Percentiles rank a stretch among this genome's conserved stretches.
phyloP scores from a whole-genome alignment of 805 yeast species.

The Yarrowia divulgata region DNA sequence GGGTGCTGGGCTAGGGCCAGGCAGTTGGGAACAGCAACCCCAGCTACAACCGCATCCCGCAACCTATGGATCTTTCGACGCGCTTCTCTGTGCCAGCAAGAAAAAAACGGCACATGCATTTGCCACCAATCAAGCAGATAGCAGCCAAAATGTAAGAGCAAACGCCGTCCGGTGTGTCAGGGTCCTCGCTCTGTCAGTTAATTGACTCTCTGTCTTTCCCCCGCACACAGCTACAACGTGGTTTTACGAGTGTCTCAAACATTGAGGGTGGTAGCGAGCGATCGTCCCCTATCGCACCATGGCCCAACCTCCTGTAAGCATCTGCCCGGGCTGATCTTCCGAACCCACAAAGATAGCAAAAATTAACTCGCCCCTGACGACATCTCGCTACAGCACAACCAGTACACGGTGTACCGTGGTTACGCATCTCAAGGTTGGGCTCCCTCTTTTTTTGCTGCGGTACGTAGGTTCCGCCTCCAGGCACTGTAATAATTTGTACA shows the following conservation, averaged over 20 bases:
- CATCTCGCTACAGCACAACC: conserved; percentile 7
- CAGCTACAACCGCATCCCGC: conserved; percentile 8
- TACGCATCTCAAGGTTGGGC: background rate
- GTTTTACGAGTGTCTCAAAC: conserved; percentile 14
- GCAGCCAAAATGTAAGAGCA: background rate
- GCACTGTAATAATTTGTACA: background rate
- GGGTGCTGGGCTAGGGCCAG: conserved; percentile 4
- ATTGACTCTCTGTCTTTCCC: background rate
- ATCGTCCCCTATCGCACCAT: too few species aligned
- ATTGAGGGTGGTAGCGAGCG: conserved; percentile 3
- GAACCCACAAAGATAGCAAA: conserved; percentile 5
- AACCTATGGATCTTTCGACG: conserved; percentile 1
- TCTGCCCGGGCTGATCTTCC: conserved; percentile 11
- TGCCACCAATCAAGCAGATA: conserved; percentile 5
- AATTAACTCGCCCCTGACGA: background rate
- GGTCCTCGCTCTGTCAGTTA: background rate
- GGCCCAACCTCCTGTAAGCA: background rate
- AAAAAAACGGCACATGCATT: background rate
- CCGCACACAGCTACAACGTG: background rate
- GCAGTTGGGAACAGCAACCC: conserved; percentile 10
- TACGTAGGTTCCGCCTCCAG: background rate
- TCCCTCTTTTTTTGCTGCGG: background rate
- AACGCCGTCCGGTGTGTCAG: background rate
- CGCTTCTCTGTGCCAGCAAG: conserved; percentile 25
- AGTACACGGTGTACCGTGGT: background rate